A percentile compares a stretch with the other conserved stretches of the same genome.
Evolutionary conservation across 2,329 filamentous ascomycete genomes (phyloP).

Genomic region (Akanthomyces dipterigenus): DNA sequence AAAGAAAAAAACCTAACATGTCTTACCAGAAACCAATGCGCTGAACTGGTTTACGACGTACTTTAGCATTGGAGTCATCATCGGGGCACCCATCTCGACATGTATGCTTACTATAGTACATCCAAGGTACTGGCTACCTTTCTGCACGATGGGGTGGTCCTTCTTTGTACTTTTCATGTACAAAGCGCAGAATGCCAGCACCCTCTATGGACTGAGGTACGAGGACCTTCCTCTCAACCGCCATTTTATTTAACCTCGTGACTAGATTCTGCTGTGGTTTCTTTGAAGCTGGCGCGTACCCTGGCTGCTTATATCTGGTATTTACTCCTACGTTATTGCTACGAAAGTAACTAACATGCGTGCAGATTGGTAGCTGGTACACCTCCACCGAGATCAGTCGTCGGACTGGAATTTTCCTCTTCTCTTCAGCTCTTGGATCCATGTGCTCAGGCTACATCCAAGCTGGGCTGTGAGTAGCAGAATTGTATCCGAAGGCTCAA

Average conservation of each 20-base stretch:
- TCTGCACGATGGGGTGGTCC: slow-evolving; percentile 31
- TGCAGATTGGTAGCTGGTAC: slow-evolving; percentile 49
- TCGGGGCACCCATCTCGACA: slow-evolving; percentile 37
- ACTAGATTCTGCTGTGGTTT: slow-evolving; percentile 46
- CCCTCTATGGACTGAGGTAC: slow-evolving; percentile 35
- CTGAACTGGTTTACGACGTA: slow-evolving; percentile 40
- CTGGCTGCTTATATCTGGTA: slow-evolving; percentile 43
- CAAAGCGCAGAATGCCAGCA: slow-evolving; percentile 27
- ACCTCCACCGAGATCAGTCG: slow-evolving; percentile 50
- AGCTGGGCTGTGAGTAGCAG: slow-evolving; percentile 20
- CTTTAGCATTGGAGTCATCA: slow-evolving; percentile 40
- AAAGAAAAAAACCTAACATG: not conserved
- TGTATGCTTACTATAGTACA: slow-evolving; percentile 37
- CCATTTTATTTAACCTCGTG: not conserved
- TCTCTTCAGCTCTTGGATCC: slow-evolving; percentile 44
- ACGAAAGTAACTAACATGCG: not conserved
- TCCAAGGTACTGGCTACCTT: slow-evolving; percentile 35
- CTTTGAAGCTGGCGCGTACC: slow-evolving; percentile 48
- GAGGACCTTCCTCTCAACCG: too few species aligned
- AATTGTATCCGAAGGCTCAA: not conserved
- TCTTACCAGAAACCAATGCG: slow-evolving; percentile 25
- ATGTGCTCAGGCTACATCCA: slow-evolving; percentile 32
- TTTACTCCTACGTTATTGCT: not conserved
- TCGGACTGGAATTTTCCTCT: slow-evolving; percentile 50
- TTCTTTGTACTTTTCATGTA: slow-evolving; percentile 33